Base-by-base conservation (phyloP, 1,139 yeast species). In the Candida sojae region DNA sequence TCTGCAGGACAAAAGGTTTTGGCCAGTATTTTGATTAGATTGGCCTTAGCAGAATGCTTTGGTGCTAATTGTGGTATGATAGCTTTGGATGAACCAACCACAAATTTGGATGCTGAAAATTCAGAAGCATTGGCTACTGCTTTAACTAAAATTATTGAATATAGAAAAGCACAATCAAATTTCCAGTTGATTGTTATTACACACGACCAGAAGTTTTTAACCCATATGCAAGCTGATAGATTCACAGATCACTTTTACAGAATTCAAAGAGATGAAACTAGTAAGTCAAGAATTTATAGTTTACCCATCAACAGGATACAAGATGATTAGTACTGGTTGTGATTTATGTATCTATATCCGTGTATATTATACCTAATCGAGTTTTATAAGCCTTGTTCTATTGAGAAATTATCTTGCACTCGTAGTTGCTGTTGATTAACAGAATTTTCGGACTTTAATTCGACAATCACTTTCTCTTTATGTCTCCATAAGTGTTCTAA, bases 1-100 rank as follows among this genome's bases (percentile, higher is more conserved):
- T 90, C 97, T 2, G 99, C 99, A 0, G 99, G 99, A 1, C 99
- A 95, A 66, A 90, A 91, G 62, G 98, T 95, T 2, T 71, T 95
- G 48, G 97, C 99, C 0, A 86, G 96, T 48, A 91, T 95, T 46
- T 84, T 95, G 35, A 92, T 95, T 47, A 77, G 99, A 48, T 72
- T 95, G 50, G 97, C 98, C 0, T 71, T 95, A 44, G 96, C 98
- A 0, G 99, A 95, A 65, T 90, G 98, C 61, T 93, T 95, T 71
- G 99, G 99, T 7, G 79, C 84, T 1, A 90, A 88, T 62, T 93
- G 97, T 71, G 99, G 99, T 45, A 86, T 93, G 63, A 89, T 95
- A 58, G 96, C 98, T 0, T 73, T 95, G 40, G 99, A 95, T 68
- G 99, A 95, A 68, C 99, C 99, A 6, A 95, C 99, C 0, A 95